Percentiles rank a stretch among this genome's conserved stretches.
Evolutionary conservation across 108 stramenopile genomes (phyloP).

Genomic region (Nitzschia inconspicua): DNA sequence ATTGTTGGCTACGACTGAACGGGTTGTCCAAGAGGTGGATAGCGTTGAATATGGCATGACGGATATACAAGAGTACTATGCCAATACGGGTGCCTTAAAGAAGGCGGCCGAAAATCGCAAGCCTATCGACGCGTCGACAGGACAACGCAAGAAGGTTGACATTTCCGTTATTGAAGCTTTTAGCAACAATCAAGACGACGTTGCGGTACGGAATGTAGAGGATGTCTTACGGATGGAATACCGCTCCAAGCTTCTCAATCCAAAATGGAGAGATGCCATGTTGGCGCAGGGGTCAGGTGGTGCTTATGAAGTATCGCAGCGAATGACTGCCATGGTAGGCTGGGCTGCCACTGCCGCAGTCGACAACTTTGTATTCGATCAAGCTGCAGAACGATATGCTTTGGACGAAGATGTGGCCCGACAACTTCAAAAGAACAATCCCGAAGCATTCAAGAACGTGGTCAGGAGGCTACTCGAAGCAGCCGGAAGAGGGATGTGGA

Average conservation of each 20-base stretch:
- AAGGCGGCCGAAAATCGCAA: conserved; percentile 82
- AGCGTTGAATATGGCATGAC: conserved; percentile 84
- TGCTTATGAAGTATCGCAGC: conserved; percentile 81
- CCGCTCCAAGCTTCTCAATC: conserved; percentile 83
- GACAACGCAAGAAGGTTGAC: conserved; percentile 54
- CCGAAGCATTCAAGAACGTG: conserved; percentile 78
- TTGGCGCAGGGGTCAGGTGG: conserved; percentile 83
- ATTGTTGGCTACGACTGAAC: conserved; percentile 73
- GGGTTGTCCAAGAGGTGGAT: conserved; percentile 87
- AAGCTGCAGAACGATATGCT: conserved; percentile 84
- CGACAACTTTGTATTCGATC: conserved; percentile 84
- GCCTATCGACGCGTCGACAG: conserved; percentile 28
- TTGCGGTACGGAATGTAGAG: conserved; percentile 80
- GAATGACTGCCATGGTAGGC: conserved; percentile 86
- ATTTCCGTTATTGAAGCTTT: conserved; percentile 85
- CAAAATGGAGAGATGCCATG: conserved; percentile 88
- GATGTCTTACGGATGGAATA: conserved; percentile 83
- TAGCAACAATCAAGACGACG: conserved; percentile 24
- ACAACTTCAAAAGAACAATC: conserved; percentile 74
- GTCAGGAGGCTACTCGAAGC: conserved; percentile 75
- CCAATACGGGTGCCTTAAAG: conserved; percentile 85
- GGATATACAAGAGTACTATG: conserved; percentile 84
- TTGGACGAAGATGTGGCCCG: conserved; percentile 81
- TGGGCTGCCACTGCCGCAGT: conserved; percentile 72
- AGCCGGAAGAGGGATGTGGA: conserved; percentile 83